These are phyloP conservation scores for Geotrichum citri-aurantii DNA, from an alignment of 1,139 yeast species.

Conservation along the genomic window DNA sequence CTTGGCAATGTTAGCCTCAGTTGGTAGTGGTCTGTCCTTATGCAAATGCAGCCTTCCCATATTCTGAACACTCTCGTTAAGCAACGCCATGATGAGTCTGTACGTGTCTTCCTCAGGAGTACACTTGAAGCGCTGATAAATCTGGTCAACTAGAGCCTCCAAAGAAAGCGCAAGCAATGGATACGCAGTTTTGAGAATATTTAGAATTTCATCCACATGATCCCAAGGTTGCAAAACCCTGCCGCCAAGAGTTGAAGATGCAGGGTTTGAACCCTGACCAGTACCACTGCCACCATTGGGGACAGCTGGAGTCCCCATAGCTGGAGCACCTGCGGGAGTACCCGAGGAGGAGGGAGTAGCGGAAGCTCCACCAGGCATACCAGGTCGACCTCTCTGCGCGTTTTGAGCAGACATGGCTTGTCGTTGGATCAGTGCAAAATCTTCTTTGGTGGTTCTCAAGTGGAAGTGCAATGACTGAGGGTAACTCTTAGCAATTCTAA, in stretches of 20 bases:
- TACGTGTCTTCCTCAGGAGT: constrained; percentile 96
- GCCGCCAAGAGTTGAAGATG: constrained; percentile 17
- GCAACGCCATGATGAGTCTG: constrained; percentile 81
- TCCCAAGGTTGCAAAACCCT: constrained; percentile 75
- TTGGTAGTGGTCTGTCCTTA: constrained; percentile 81
- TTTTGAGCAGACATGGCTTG: constrained; percentile 53
- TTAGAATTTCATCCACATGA: constrained; percentile 91
- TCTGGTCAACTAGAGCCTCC: constrained; percentile 93
- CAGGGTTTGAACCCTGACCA: constrained; percentile 18
- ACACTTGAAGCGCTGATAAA: constrained; percentile 88
- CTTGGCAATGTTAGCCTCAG: constrained; percentile 82
- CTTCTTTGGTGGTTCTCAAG: constrained; percentile 90
- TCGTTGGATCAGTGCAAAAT: constrained; percentile 79
- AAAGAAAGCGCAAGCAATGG: constrained; percentile 88
- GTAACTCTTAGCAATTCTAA: constrained; percentile 88
- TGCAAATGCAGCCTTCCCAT: constrained; percentile 77
- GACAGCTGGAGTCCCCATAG: constrained; percentile 11
- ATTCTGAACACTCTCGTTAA: constrained; percentile 90
- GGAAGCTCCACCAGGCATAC: constrained; percentile 15
- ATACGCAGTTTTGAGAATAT: constrained; percentile 90
- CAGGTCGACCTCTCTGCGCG: constrained; percentile 16
- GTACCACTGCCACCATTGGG: constrained; percentile 14
- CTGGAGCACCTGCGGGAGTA: constrained; percentile 17
- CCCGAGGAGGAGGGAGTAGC: constrained; percentile 11
- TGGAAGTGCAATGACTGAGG: constrained; percentile 98